phyloP scores from a whole-genome alignment of 768 basidiomycete species.

The Trametes coccinea region DNA sequence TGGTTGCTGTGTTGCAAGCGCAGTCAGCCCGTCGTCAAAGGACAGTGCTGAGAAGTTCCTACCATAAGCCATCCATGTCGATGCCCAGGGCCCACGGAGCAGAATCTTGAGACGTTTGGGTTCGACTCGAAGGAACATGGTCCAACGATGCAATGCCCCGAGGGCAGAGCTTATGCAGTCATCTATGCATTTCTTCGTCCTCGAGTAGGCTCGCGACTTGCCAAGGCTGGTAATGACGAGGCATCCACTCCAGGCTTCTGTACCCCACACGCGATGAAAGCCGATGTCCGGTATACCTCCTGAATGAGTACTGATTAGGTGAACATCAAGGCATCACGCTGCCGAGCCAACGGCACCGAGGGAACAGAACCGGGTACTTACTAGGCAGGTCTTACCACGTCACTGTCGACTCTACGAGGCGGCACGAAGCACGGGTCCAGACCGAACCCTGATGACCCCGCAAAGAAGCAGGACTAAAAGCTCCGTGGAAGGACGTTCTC shows the following conservation, averaged over 20 bases:
- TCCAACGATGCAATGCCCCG: no score
- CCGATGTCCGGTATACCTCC: background rate
- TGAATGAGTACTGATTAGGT: slow-evolving; percentile 1
- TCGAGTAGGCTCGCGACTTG: background rate
- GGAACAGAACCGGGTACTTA: background rate
- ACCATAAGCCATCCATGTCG: background rate
- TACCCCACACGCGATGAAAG: background rate
- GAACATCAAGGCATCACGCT: background rate
- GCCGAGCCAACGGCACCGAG: slow-evolving; percentile 8
- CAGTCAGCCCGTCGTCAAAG: background rate
- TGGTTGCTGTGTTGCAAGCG: background rate
- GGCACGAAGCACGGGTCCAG: background rate
- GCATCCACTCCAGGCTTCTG: background rate
- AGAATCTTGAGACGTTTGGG: no score
- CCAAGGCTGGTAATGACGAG: background rate
- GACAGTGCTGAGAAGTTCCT: background rate
- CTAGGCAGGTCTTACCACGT: no score
- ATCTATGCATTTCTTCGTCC: background rate
- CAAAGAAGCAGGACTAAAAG: slow-evolving; percentile 8
- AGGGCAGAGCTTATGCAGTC: no score
- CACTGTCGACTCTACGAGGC: no score
- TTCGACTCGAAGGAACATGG: no score
- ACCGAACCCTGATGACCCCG: slow-evolving; percentile 9
- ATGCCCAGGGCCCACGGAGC: no score
- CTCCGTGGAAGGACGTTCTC: slow-evolving; percentile 12